Evolutionary conservation across 257 asterid species (phyloP), one percentile per base, ranked within the genome.

Genomic region (Echium plantagineum): DNA sequence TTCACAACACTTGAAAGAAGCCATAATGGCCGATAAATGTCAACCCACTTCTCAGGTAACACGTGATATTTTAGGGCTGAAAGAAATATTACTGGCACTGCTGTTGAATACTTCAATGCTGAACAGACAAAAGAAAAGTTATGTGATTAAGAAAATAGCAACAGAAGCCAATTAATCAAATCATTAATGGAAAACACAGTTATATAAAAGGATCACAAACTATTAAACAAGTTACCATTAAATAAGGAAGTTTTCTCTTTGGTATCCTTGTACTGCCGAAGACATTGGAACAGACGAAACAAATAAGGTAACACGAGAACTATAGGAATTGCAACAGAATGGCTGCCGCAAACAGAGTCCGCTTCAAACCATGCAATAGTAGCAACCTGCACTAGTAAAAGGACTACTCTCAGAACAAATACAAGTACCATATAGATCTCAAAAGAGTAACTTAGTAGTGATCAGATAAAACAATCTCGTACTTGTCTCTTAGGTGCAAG

Each of bases 311-410:
- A 72, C 63, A 94, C 94, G 20, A 89, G 99, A 75, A 83, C 91
- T 42, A 80, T 72, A 30, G 99, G 96, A 55, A 94, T 89, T 21
- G 94, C 94, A 76, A 86, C 79, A 74, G 99, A 69, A 78, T 94
- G 95, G 80, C 99, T 94, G 62, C 99, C 99, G 75, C 99, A 89
- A 66, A 94, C 83, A 69, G 99, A 89, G 72, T 89, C 96, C 10
- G 97, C 99, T 74, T 93, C 99, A 80, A 93, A 89, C 99, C 99
- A 94, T 57, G 97, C 99, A 63, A 94, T 94, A 35, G 99, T 86
- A 52, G 99, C 99, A 69, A 89, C 99, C 99, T 93, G 83, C 81
- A 78, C 49, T 68, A 52, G 21, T 42, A 12, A 42, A 69, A 55
- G 35, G 71, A 71, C 63, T 31, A 58, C 57, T 66, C 62, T 69